Conservation (phyloP, 1,284 basidiomycete genomes). For the Cryptococcus sp. region DNA sequence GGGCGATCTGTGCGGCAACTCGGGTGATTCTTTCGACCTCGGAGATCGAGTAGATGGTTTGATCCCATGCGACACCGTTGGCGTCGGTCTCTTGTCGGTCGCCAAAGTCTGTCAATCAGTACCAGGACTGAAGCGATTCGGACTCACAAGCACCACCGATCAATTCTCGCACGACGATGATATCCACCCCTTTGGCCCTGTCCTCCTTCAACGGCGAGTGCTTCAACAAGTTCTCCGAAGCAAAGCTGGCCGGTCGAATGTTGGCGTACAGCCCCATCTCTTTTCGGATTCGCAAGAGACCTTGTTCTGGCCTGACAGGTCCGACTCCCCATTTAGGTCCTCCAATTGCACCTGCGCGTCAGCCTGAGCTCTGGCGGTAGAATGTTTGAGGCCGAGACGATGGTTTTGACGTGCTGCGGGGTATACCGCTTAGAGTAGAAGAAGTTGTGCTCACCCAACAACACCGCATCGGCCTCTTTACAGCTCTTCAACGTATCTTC, state of each 20-base stretch:
- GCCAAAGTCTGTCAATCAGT: constrained; percentile 71
- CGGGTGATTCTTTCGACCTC: constrained; percentile 95
- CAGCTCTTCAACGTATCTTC: constrained; percentile 79
- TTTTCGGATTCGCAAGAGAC: constrained; percentile 87
- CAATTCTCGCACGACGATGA: constrained; percentile 93
- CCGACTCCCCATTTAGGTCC: constrained; percentile 98
- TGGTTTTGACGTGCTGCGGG: too few species aligned
- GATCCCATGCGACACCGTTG: constrained; percentile 73
- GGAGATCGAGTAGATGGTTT: constrained; percentile 82
- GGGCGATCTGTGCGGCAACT: constrained; percentile 88
- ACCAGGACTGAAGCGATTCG: not conserved
- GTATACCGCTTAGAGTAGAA: too few species aligned
- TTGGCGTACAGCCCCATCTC: constrained; percentile 93
- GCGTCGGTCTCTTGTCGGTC: constrained; percentile 75
- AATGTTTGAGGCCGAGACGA: not conserved
- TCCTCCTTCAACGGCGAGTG: constrained; percentile 90
- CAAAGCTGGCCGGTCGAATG: constrained; percentile 93
- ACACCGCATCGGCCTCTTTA: constrained; percentile 80
- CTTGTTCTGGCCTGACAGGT: constrained; percentile 91
- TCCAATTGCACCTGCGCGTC: constrained; percentile 73
- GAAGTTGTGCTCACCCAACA: constrained; percentile 62
- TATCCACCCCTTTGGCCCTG: constrained; percentile 77
- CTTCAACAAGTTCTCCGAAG: constrained; percentile 79
- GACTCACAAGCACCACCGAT: constrained; percentile 65
- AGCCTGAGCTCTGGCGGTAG: not conserved